Evolutionary conservation across 176 grass and related monocot genomes (phyloP).

Genomic region (Oryza brachyantha): DNA sequence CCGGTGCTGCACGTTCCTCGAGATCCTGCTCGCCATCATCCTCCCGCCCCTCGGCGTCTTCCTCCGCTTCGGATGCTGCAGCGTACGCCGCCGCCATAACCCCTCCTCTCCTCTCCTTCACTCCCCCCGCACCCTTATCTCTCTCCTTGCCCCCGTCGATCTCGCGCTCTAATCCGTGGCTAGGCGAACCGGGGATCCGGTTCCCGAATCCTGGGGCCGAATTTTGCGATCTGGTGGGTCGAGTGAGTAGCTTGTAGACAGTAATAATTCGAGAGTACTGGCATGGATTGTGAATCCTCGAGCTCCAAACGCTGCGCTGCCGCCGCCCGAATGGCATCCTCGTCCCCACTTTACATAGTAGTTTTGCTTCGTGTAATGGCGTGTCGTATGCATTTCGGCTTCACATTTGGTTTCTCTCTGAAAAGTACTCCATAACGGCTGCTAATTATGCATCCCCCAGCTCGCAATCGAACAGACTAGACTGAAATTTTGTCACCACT

Average conservation of each 20-base stretch:
- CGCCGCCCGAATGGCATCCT: neutral
- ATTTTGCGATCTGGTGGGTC: neutral
- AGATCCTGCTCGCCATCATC: constrained; percentile 86
- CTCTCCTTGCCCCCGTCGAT: neutral
- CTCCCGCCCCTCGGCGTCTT: constrained; percentile 91
- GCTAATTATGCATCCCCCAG: neutral
- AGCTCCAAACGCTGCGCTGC: neutral
- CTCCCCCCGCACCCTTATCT: too few relatives aligned
- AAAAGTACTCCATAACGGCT: neutral
- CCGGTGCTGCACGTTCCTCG: constrained; percentile 64
- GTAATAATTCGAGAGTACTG: neutral
- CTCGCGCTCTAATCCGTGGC: neutral
- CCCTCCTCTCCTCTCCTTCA: too few relatives aligned
- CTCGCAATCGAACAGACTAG: neutral
- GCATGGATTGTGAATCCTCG: neutral
- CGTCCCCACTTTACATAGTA: neutral
- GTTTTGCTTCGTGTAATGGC: neutral
- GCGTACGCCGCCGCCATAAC: constrained; percentile 26
- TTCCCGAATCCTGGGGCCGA: neutral
- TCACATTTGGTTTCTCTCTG: neutral
- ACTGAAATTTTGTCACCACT: neutral
- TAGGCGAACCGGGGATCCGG: neutral
- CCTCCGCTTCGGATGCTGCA: constrained; percentile 81
- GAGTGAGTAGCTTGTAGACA: neutral
- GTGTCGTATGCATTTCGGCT: neutral